These are phyloP conservation scores for Lindgomyces ingoldianus DNA, from an alignment of 495 filamentous ascomycete genomes.

Conservation along the genomic window DNA sequence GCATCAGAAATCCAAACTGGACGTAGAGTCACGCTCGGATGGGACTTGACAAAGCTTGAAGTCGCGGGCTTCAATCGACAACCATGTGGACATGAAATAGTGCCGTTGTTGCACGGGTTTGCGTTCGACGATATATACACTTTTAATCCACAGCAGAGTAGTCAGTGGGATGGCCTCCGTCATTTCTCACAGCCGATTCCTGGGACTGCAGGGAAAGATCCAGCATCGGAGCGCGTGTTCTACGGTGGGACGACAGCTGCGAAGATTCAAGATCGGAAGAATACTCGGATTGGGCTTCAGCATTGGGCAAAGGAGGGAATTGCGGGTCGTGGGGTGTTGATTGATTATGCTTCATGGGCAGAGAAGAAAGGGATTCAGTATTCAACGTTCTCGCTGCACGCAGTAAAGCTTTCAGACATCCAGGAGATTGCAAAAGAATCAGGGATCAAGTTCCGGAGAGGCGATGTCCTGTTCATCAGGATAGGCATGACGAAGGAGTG, in stretches of 20 bases:
- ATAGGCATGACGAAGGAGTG: slow-evolving; percentile 48
- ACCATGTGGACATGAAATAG: slow-evolving; percentile 4
- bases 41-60: slow-evolving; percentile 17
- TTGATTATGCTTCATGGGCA: slow-evolving; percentile 53
- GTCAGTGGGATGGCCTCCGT: slow-evolving; percentile 35
- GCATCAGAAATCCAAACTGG: slow-evolving; percentile 21
- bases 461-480: slow-evolving; percentile 60
- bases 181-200: slow-evolving; percentile 16
- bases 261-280: neutral
- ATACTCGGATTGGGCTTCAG: neutral
- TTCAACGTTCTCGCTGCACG: slow-evolving; percentile 46
- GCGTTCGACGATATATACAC: slow-evolving; percentile 25
- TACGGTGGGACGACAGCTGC: neutral
- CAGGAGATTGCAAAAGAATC: slow-evolving; percentile 46
- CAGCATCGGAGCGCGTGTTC: neutral
- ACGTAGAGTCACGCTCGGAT: slow-evolving; percentile 9
- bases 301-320: slow-evolving; percentile 41
- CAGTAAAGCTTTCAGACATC: slow-evolving; percentile 48
- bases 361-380: slow-evolving; percentile 44
- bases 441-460: slow-evolving; percentile 46
- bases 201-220: neutral
- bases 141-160: slow-evolving; percentile 32
- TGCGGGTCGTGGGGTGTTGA: slow-evolving; percentile 59
- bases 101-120: slow-evolving; percentile 5
- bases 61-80: slow-evolving; percentile 11